A percentile compares a stretch with the other conserved stretches of the same genome.
Conservation (phyloP, 2,329 filamentous ascomycete species). For the Calonectria henricotiae region DNA sequence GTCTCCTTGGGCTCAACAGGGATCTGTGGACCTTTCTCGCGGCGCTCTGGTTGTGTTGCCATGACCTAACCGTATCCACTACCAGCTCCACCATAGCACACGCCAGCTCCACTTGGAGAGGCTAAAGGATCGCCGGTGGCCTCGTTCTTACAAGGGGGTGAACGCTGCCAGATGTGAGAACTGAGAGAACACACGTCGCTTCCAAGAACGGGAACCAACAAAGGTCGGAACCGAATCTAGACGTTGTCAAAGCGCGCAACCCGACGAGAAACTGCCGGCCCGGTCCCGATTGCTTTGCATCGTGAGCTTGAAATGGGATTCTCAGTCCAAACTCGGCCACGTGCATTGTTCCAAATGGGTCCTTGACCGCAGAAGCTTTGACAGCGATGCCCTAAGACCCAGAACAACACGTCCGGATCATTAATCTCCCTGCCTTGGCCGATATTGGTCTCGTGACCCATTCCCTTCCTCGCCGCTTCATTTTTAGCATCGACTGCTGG, state of each 20-base stretch:
- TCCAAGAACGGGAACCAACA: constrained; percentile 19
- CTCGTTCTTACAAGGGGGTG: constrained; percentile 19
- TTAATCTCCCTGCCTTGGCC: constrained; percentile 9
- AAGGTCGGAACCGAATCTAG: constrained; percentile 14
- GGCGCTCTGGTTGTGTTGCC: constrained; percentile 24
- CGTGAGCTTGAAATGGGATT: neutral
- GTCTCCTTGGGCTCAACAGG: constrained; percentile 16
- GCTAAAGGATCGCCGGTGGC: constrained; percentile 29
- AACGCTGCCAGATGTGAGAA: constrained; percentile 33
- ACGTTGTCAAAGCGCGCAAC: constrained; percentile 27
- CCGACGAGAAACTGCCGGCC: constrained; percentile 28
- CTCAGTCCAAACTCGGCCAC: neutral
- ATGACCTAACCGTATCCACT: constrained; percentile 34
- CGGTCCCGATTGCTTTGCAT: constrained; percentile 29
- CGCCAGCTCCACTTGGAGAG: constrained; percentile 23
- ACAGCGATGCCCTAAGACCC: constrained; percentile 1
- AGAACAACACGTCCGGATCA: constrained; percentile 1
- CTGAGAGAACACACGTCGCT: constrained; percentile 27
- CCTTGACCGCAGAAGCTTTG: neutral
- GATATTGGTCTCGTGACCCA: constrained; percentile 7
- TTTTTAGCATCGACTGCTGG: neutral
- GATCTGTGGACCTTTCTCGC: constrained; percentile 6
- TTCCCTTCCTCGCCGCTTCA: constrained; percentile 2
- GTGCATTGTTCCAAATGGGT: neutral
- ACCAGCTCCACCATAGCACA: constrained; percentile 1